These are phyloP conservation scores for Boletus subparvulus DNA, from an alignment of 768 basidiomycete species.

Conservation along the genomic window DNA sequence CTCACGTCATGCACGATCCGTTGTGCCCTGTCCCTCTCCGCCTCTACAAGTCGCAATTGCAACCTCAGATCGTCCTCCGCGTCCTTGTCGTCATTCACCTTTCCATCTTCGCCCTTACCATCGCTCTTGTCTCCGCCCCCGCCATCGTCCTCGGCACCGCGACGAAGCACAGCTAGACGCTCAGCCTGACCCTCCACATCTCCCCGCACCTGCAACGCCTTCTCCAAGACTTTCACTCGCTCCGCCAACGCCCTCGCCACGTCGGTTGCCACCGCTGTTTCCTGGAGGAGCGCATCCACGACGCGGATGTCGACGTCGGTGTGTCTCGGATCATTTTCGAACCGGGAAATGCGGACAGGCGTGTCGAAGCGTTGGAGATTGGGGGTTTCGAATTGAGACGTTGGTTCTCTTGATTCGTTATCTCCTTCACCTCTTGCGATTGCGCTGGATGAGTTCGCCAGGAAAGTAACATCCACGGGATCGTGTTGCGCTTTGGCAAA, in stretches of 20 bases:
- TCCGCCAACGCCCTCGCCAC: constrained; percentile 20
- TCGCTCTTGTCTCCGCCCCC: not conserved
- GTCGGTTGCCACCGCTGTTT: constrained; percentile 17
- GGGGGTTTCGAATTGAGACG: not conserved
- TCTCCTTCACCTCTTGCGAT: no score
- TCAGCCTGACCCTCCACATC: not conserved
- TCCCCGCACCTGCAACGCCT: constrained; percentile 8
- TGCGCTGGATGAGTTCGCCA: not conserved
- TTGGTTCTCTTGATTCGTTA: not conserved
- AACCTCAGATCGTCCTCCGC: constrained; percentile 9
- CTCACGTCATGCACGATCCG: constrained; percentile 16
- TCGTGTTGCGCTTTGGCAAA: constrained; percentile 20
- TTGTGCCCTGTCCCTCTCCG: constrained; percentile 21
- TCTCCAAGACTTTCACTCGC: constrained; percentile 26
- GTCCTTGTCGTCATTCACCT: not conserved
- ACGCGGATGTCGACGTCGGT: constrained; percentile 3
- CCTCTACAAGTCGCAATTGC: constrained; percentile 14
- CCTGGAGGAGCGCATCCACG: constrained; percentile 18
- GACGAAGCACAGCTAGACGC: not conserved
- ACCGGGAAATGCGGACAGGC: constrained; percentile 1
- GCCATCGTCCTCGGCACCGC: not conserved
- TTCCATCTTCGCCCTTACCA: not conserved
- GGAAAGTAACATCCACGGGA: not conserved
- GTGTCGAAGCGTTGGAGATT: constrained; percentile 4
- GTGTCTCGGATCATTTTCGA: not conserved